Evolutionary conservation across 192 early-diverging fungal genomes (phyloP).

Genomic region (Coemansia sp.): DNA sequence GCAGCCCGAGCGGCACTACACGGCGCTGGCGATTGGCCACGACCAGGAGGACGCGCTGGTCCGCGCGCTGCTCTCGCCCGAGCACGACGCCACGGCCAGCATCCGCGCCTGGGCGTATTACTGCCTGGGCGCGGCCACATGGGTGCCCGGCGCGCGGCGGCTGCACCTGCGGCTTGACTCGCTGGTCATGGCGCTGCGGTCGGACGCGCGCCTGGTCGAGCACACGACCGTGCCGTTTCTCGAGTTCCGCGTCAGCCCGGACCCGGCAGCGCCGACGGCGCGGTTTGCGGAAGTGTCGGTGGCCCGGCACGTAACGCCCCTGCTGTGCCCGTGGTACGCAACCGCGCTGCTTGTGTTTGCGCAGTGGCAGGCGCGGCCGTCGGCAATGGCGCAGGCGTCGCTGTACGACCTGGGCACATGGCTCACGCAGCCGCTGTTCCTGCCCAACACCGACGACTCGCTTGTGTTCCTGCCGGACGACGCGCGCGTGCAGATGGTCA

Average conservation of each 20-base stretch:
- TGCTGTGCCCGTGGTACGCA: slow-evolving; percentile 48
- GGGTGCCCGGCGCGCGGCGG: slow-evolving; percentile 45
- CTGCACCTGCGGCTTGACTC: slow-evolving; percentile 52
- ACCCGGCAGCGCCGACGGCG: slow-evolving; percentile 34
- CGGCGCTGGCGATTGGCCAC: slow-evolving; percentile 23
- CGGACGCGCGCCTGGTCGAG: slow-evolving; percentile 49
- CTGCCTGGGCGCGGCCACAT: slow-evolving; percentile 48
- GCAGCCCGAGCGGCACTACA: slow-evolving; percentile 41
- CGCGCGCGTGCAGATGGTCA: slow-evolving; percentile 47
- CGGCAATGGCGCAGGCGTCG: slow-evolving; percentile 42
- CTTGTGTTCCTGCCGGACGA: slow-evolving; percentile 47
- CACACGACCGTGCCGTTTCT: slow-evolving; percentile 52
- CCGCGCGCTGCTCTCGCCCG: slow-evolving; percentile 24
- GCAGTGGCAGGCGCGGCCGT: slow-evolving; percentile 51
- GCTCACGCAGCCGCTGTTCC: slow-evolving; percentile 51
- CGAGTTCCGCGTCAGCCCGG: slow-evolving; percentile 52
- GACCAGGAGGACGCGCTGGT: slow-evolving; percentile 47
- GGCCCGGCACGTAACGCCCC: slow-evolving; percentile 36
- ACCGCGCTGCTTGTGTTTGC: slow-evolving; percentile 38
- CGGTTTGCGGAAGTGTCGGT: slow-evolving; percentile 48
- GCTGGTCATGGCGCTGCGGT: slow-evolving; percentile 43
- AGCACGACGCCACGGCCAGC: slow-evolving; percentile 22
- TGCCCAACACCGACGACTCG: slow-evolving; percentile 43
- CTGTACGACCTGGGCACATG: slow-evolving; percentile 32
- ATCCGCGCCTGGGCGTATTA: slow-evolving; percentile 50